Evolutionary conservation across 352 stramenopile genomes (phyloP).

Genomic region (Achlya hypogyna): DNA sequence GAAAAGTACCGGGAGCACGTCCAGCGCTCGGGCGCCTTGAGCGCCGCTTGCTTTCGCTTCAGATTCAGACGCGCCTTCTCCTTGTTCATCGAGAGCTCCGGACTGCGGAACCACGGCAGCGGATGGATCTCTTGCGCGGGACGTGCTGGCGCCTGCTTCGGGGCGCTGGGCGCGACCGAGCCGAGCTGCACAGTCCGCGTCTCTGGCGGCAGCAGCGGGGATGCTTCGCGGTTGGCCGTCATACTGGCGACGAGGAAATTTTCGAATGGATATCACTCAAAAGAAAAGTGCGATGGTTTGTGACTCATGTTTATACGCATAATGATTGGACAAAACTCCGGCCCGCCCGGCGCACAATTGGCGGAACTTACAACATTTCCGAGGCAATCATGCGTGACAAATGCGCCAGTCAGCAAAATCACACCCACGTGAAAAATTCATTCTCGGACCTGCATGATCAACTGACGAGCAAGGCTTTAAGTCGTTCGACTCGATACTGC

Average conservation of each 20-base stretch:
- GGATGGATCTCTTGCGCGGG: slow-evolving; percentile 56
- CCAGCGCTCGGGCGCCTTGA: background rate
- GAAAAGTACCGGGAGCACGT: background rate
- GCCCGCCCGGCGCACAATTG: background rate
- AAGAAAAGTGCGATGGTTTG: slow-evolving; percentile 9
- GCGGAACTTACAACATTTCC: background rate
- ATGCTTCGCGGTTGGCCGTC: background rate
- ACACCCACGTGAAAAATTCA: background rate
- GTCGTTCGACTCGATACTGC: no score
- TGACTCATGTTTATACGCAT: background rate
- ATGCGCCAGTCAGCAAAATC: background rate
- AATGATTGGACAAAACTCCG: background rate
- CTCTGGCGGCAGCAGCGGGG: background rate
- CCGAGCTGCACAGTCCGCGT: background rate
- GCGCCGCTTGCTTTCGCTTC: background rate
- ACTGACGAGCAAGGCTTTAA: no score
- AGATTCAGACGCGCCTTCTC: slow-evolving; percentile 1
- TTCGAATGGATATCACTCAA: slow-evolving; percentile 10
- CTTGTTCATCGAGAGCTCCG: slow-evolving; percentile 27
- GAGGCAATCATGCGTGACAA: background rate
- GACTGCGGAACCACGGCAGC: slow-evolving; percentile 70
- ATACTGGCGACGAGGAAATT: background rate
- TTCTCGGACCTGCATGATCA: no score
- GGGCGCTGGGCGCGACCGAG: background rate
- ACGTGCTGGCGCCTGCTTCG: background rate